These are phyloP conservation scores for Yarrowia sp. DNA, from an alignment of 805 yeast species.

Conservation along the genomic window DNA sequence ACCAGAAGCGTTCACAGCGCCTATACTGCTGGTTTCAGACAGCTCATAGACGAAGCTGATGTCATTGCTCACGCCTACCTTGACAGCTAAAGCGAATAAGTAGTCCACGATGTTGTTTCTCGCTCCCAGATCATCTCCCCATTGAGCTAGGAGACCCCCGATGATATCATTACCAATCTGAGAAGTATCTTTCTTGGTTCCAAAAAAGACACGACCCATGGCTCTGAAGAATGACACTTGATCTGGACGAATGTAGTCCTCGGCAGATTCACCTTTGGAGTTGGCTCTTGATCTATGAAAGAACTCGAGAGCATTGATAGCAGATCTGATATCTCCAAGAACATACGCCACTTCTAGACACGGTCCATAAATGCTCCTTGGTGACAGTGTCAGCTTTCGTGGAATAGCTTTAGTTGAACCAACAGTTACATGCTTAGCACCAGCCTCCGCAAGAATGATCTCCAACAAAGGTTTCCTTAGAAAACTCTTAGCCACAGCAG, in stretches of 20 bases:
- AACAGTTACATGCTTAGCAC: constrained; percentile 12
- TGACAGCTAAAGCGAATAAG: constrained; percentile 16
- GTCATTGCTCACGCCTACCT: not conserved
- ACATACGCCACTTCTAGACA: constrained; percentile 22
- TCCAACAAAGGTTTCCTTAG: constrained; percentile 6
- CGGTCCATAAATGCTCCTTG: not conserved
- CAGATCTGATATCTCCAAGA: constrained; percentile 15
- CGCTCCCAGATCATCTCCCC: constrained; percentile 31
- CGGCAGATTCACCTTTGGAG: not conserved
- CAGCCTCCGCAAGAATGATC: constrained; percentile 15
- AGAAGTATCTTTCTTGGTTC: constrained; percentile 28
- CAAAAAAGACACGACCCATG: constrained; percentile 33
- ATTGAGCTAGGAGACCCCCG: constrained; percentile 10
- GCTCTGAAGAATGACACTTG: constrained; percentile 21
- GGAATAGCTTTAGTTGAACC: constrained; percentile 14
- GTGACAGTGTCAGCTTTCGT: constrained; percentile 2
- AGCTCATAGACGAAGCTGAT: not conserved
- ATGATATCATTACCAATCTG: constrained; percentile 11
- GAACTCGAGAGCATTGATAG: constrained; percentile 32
- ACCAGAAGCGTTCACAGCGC: constrained; percentile 2
- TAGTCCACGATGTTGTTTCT: constrained; percentile 23
- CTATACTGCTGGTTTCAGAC: constrained; percentile 20
- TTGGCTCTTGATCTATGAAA: not conserved
- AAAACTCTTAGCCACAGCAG: constrained; percentile 15
- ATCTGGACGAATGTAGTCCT: constrained; percentile 17